Conservation (phyloP, 2,329 filamentous ascomycete species). For the Claviceps lovelessii region DNA sequence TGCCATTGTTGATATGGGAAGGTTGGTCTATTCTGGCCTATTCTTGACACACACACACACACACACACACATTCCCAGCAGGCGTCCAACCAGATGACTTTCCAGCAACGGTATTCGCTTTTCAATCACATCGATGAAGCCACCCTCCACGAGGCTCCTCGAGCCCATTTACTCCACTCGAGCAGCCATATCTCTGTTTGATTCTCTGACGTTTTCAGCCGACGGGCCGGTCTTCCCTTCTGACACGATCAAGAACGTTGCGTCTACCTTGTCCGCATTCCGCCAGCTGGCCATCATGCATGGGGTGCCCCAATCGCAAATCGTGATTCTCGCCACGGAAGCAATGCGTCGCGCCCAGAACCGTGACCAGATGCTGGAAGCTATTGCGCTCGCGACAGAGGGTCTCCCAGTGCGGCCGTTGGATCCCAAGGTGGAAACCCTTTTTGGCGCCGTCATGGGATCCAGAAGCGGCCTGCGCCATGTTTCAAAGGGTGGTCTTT, state of each 20-base stretch:
- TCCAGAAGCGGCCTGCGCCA: slow-evolving; percentile 58
- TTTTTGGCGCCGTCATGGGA: slow-evolving; percentile 64
- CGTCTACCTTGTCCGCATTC: slow-evolving; percentile 55
- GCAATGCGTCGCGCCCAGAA: slow-evolving; percentile 74
- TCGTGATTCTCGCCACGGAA: slow-evolving; percentile 73
- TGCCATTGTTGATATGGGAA: slow-evolving; percentile 47
- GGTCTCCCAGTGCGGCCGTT: slow-evolving; percentile 60
- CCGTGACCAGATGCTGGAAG: slow-evolving; percentile 48
- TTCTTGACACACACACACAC: not conserved
- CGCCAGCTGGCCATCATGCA: slow-evolving; percentile 55
- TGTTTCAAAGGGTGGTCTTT: slow-evolving; percentile 51
- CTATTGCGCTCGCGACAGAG: slow-evolving; percentile 45
- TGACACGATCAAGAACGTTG: slow-evolving; percentile 49
- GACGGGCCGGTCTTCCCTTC: slow-evolving; percentile 29
- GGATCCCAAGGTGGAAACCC: slow-evolving; percentile 65
- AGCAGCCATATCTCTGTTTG: slow-evolving; percentile 72
- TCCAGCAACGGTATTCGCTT: slow-evolving; percentile 81
- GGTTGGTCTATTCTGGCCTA: slow-evolving; percentile 20
- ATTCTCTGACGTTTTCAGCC: slow-evolving; percentile 49
- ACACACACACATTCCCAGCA: too few species aligned
- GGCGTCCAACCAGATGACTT: not conserved
- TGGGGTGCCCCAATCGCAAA: slow-evolving; percentile 47
- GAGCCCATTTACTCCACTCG: slow-evolving; percentile 66
- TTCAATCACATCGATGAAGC: slow-evolving; percentile 70
- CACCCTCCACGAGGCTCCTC: slow-evolving; percentile 56